Conservation (phyloP, 345 rosid genomes). For the Raphanus sativus region DNA sequence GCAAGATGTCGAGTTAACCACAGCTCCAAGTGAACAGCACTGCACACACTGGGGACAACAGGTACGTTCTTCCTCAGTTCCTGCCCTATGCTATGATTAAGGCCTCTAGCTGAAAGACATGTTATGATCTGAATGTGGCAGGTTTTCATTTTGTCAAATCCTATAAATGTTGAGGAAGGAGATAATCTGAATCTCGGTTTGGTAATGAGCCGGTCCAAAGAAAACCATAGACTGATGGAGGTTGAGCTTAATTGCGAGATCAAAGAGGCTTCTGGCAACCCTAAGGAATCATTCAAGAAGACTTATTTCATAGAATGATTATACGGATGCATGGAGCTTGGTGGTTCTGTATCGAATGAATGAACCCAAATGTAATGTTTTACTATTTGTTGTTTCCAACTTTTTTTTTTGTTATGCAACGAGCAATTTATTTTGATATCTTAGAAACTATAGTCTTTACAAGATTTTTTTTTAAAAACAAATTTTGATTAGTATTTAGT, state of each 20-base stretch:
- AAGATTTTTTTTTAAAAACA: background rate
- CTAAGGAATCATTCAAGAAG: constrained; percentile 50
- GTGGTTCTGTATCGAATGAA: constrained; percentile 18
- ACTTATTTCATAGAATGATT: constrained; percentile 75
- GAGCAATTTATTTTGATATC: constrained; percentile 6
- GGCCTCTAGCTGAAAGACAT: background rate
- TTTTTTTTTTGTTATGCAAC: background rate
- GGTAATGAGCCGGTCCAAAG: constrained; percentile 80
- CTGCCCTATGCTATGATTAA: background rate
- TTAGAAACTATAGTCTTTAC: background rate
- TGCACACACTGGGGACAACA: constrained; percentile 99
- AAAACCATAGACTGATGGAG: constrained; percentile 87
- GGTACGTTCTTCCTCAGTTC: constrained; percentile 43
- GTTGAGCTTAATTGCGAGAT: constrained; percentile 68
- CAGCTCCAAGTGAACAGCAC: constrained; percentile 75
- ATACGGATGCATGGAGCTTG: background rate
- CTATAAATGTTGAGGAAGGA: constrained; percentile 52
- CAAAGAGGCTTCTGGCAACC: constrained; percentile 51
- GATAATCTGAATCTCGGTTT: constrained; percentile 60
- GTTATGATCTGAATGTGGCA: constrained; percentile 33
- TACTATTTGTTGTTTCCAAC: constrained; percentile 15
- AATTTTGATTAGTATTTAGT: constrained; percentile 3
- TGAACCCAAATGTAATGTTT: constrained; percentile 20
- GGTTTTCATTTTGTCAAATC: constrained; percentile 75
- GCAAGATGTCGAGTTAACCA: constrained; percentile 78